These are phyloP conservation scores for Aspergillus indologenus DNA, from an alignment of 495 filamentous ascomycete species.

Conservation along the genomic window DNA sequence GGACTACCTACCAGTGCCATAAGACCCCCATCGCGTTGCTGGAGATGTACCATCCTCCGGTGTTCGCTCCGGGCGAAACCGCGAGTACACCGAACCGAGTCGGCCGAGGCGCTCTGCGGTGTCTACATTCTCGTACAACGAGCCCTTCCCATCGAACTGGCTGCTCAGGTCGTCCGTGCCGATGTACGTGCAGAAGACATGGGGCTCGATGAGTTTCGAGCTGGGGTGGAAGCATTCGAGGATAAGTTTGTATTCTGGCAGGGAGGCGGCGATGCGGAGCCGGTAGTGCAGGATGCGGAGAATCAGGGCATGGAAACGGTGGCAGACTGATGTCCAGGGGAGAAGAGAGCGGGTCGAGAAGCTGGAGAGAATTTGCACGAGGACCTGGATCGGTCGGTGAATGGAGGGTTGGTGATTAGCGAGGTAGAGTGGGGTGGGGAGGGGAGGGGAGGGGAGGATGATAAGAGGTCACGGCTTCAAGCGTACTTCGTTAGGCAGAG, in stretches of 20 bases:
- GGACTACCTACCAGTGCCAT: slow-evolving; percentile 16
- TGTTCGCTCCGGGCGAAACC: slow-evolving; percentile 57
- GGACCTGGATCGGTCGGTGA: slow-evolving; percentile 48
- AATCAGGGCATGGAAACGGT: slow-evolving; percentile 63
- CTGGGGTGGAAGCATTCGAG: slow-evolving; percentile 76
- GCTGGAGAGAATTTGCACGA: slow-evolving; percentile 60
- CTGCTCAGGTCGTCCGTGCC: slow-evolving; percentile 52
- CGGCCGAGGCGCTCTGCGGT: slow-evolving; percentile 30
- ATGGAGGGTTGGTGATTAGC: background rate
- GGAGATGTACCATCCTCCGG: slow-evolving; percentile 40
- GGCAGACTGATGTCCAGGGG: slow-evolving; percentile 57
- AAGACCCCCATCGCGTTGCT: slow-evolving; percentile 15
- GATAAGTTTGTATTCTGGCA: slow-evolving; percentile 61
- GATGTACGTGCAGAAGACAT: slow-evolving; percentile 65
- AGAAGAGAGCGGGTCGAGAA: slow-evolving; percentile 61
- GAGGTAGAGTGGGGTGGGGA: background rate
- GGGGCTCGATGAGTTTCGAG: slow-evolving; percentile 64
- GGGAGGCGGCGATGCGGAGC: slow-evolving; percentile 52
- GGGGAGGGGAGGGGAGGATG: background rate
- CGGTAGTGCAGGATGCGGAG: slow-evolving; percentile 66
- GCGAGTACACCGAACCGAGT: slow-evolving; percentile 48
- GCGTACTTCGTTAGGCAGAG: slow-evolving; percentile 50
- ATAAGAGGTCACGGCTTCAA: background rate
- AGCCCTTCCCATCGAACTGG: slow-evolving; percentile 33
- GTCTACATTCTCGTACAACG: slow-evolving; percentile 39